Evolutionary conservation across 257 asterid species (phyloP), one percentile per base, ranked within the genome.

Genomic region (Linderniella brevidens): DNA sequence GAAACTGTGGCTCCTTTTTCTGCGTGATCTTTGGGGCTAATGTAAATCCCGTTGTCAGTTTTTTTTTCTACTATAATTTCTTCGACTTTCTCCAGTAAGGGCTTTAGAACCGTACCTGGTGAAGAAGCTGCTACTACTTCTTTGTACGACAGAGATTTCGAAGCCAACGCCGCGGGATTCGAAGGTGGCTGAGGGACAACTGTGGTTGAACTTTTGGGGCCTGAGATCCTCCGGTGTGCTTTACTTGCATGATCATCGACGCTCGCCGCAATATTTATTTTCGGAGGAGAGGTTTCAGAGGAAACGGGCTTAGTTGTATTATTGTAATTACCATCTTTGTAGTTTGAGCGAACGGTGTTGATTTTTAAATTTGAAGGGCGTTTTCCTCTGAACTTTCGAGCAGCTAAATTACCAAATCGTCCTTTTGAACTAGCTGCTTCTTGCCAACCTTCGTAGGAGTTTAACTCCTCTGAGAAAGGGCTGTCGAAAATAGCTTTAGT

Each of bases 21-120:
- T 53, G 65, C 63, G 55, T 78, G 58, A 66, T 73, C 83, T 49
- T 65, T 72, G 53, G 73, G 84, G 59, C 83, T 75, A 75, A 60
- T 52, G 65, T 55, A 53, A 61, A 75, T 92, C 63, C 74, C 64
- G 61, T 68, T 69, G 68, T 62, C 83, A 59, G 75, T 93, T 63
- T 74, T 61, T 61, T 68, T 71, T 70, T 62, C 86, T 62, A 75
- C 80, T 41, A 64, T 65, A 58, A 68, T 65, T 60, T 72, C 94
- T 76, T 78, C 93, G 58, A 73, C 73, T 73, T 76, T 86, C 79
- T 71, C 96, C 84, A 62, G 56, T 57, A 77, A 65, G 76, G 96
- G 93, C 93, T 85, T 90, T 57, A 79, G 84, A 75, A 90, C 83
- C 41, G 93, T 85, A 73, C 99, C 96, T 59, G 95, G 99, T 46